Evolutionary conservation across 495 filamentous ascomycete species (phyloP), one percentile per base, ranked within the genome.

Genomic region (Penicillium waksmanii): DNA sequence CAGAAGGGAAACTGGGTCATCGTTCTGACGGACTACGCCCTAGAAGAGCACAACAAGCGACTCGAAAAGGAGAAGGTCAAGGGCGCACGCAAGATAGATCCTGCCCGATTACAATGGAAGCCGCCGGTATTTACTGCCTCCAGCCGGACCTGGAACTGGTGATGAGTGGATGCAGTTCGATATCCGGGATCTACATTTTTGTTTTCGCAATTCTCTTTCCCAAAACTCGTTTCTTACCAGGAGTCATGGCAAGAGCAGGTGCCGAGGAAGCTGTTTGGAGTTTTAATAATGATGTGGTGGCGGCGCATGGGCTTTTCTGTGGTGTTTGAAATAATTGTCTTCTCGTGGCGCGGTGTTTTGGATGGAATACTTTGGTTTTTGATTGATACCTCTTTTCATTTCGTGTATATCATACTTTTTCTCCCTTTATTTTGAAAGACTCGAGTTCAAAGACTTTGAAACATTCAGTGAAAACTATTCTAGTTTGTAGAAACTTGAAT

Each of bases 71-170:
- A 96, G 68, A 90, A 85, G 67, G 69, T 84, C 57, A 92, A 89
- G 78, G 77, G 83, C 21, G 90, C 91, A 66, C 90, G 90, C 51
- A 79, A 78, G 55, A 92, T 98, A 56, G 88, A 95, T 49, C 83
- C 91, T 3, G 84, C 87, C 4, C 81, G 84, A 62, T 83, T 98
- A 44, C 86, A 89, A 70, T 98, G 95, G 95, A 97, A 96, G 74
- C 96, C 95, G 4, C 95, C 95, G 1, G 90, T 97, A 6, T 97
- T 98, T 68, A 92, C 89, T 36, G 93, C 94, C 5, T 87, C 88
- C 21, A 88, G 83, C 53, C 80, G 95, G 63, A 98, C 94, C 25
- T 98, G 95, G 95, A 96, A 93, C 64, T 98, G 95, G 95, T 98
- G 53, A 72, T 38, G 36, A 12, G 35, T 7, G 17, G 13, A 4